phyloP scores from a whole-genome alignment of 257 asterid species.

The Solanum ossicruentum region DNA sequence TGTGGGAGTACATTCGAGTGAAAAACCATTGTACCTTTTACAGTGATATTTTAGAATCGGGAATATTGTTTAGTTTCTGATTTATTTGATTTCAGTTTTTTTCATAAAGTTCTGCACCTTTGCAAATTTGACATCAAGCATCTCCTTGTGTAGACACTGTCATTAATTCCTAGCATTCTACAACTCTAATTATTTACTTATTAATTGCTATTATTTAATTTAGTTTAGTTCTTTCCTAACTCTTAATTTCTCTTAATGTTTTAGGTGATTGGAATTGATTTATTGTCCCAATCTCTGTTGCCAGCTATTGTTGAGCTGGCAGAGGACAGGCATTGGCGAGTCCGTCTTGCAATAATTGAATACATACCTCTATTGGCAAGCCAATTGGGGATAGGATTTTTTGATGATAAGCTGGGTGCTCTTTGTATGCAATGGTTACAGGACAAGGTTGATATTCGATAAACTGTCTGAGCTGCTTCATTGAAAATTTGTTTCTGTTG shows the following conservation, averaged over 20 bases:
- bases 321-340: constrained; percentile 89
- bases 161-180: neutral
- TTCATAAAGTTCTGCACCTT: neutral
- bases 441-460: constrained; percentile 46
- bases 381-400: constrained; percentile 70
- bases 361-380: constrained; percentile 78
- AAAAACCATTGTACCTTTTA: neutral
- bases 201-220: neutral
- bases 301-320: constrained; percentile 90
- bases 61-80: neutral
- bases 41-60: neutral
- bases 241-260: neutral
- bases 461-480: neutral
- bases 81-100: neutral
- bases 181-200: neutral
- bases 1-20: neutral
- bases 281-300: constrained; percentile 62
- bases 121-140: neutral
- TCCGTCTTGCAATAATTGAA: constrained; percentile 74
- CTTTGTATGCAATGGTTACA: constrained; percentile 90
- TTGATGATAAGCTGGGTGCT: constrained; percentile 76
- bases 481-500: neutral
- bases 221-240: neutral
- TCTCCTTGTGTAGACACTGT: neutral
- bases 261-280: constrained; percentile 77